Evolutionary conservation across 768 basidiomycete species (phyloP).

Genomic region (Rhodotorula kratochvilovae): DNA sequence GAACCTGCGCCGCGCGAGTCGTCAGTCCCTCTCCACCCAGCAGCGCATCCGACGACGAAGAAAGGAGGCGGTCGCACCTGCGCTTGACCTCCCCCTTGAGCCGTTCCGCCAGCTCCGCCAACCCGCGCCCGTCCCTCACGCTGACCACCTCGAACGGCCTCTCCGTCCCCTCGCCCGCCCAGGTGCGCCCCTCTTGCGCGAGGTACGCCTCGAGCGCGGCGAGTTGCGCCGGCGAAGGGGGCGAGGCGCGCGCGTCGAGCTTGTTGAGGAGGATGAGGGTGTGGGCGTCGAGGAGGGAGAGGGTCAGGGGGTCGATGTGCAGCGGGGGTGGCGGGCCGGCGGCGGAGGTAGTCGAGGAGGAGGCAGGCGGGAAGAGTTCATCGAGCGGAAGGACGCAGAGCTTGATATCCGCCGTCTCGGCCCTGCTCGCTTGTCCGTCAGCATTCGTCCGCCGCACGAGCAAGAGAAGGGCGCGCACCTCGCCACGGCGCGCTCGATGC

Average conservation of each 20-base stretch:
- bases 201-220: not conserved
- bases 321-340: not conserved
- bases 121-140: slow-evolving; percentile 15
- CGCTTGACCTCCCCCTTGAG: slow-evolving; percentile 16
- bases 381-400: slow-evolving; percentile 77
- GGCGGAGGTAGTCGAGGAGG: not conserved
- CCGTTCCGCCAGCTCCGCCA: slow-evolving; percentile 9
- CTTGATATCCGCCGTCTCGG: slow-evolving; percentile 63
- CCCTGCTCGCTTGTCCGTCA: slow-evolving; percentile 45
- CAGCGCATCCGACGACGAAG: too few species aligned
- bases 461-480: slow-evolving; percentile 54
- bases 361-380: slow-evolving; percentile 46
- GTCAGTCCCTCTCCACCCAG: not conserved
- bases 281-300: slow-evolving; percentile 54
- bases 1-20: slow-evolving; percentile 22
- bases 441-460: too few species aligned
- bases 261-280: slow-evolving; percentile 79
- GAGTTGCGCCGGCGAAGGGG: not conserved
- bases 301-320: slow-evolving; percentile 47
- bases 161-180: not conserved
- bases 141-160: slow-evolving; percentile 15
- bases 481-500: slow-evolving; percentile 66
- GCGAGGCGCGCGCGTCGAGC: slow-evolving; percentile 51
- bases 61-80: slow-evolving; percentile 3
- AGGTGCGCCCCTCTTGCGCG: not conserved